Evolutionary conservation across 2,329 filamentous ascomycete species (phyloP).

Genomic region (Diplodia intermedia): DNA sequence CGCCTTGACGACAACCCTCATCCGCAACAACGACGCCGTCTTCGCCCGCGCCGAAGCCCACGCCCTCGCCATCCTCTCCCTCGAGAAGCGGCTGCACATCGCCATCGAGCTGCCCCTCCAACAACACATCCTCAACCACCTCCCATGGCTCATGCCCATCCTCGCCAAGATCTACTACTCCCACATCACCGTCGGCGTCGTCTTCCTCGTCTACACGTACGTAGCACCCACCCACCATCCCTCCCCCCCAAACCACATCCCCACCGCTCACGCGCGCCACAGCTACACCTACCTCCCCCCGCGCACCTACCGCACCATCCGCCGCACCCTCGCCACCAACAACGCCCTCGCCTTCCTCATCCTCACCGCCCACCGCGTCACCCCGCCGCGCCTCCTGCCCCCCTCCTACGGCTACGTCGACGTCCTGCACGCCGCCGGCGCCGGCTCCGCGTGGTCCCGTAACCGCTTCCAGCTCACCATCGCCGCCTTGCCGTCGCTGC

Average conservation of each 20-base stretch:
- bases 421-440: slow-evolving; percentile 29
- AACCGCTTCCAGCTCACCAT: slow-evolving; percentile 58
- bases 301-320: slow-evolving; percentile 50
- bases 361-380: slow-evolving; percentile 57
- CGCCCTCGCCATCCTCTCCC: slow-evolving; percentile 50
- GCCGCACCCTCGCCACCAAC: slow-evolving; percentile 57
- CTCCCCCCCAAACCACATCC: too few species aligned
- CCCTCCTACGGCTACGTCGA: slow-evolving; percentile 57
- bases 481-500: slow-evolving; percentile 59
- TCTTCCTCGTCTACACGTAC: slow-evolving; percentile 58
- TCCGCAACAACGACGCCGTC: slow-evolving; percentile 49
- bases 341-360: slow-evolving; percentile 59
- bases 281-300: slow-evolving; percentile 50
- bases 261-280: neutral
- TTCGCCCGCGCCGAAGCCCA: slow-evolving; percentile 51
- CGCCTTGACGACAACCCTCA: slow-evolving; percentile 52
- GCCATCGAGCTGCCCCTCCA: slow-evolving; percentile 53
- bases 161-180: slow-evolving; percentile 56
- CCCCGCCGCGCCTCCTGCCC: slow-evolving; percentile 58
- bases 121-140: slow-evolving; percentile 47
- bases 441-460: slow-evolving; percentile 49
- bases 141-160: slow-evolving; percentile 49
- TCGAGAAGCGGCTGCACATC: slow-evolving; percentile 50
- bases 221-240: neutral
- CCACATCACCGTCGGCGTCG: slow-evolving; percentile 55